Evolutionary conservation across 2,329 filamentous ascomycete genomes (phyloP).

Genomic region (Ascochyta fabae): DNA sequence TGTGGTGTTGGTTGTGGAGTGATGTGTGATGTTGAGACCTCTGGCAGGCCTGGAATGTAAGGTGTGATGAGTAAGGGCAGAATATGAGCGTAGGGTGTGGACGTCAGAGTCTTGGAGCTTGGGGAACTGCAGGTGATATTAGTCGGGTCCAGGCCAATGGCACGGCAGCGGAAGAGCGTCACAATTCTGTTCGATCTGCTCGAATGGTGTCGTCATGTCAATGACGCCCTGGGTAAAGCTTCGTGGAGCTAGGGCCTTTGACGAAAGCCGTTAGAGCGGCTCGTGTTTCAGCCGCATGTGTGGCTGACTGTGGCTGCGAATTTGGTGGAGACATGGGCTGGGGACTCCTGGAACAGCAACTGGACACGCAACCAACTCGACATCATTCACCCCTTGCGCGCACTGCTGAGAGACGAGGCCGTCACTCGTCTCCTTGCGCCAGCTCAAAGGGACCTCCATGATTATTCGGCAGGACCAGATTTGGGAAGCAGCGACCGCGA

Average conservation of each 20-base stretch:
- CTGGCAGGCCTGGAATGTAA: neutral
- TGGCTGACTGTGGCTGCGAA: slow-evolving; percentile 6
- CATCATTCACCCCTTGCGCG: slow-evolving; percentile 26
- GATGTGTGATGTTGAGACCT: slow-evolving; percentile 2
- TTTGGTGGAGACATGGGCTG: neutral
- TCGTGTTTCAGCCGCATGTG: neutral
- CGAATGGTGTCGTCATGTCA: slow-evolving; percentile 15
- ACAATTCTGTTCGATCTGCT: slow-evolving; percentile 5
- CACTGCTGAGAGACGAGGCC: slow-evolving; percentile 10
- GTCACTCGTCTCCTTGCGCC: slow-evolving; percentile 13
- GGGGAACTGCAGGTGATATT: slow-evolving; percentile 7
- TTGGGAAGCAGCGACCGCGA: slow-evolving; percentile 33
- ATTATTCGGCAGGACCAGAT: slow-evolving; percentile 20
- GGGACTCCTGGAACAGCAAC: slow-evolving; percentile 32
- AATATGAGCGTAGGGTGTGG: slow-evolving; percentile 2
- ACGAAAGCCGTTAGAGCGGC: neutral
- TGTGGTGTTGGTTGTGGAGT: neutral
- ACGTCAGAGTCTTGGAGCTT: slow-evolving; percentile 6
- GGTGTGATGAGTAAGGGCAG: slow-evolving; percentile 7
- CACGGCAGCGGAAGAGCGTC: slow-evolving; percentile 6
- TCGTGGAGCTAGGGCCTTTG: neutral
- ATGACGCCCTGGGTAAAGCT: slow-evolving; percentile 13
- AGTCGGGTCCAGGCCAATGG: slow-evolving; percentile 10
- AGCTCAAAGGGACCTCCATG: slow-evolving; percentile 22
- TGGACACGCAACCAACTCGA: slow-evolving; percentile 38